Evolutionary conservation across 441 rosid genomes (phyloP), one percentile per base, ranked within the genome.

Genomic region (Macaranga tanarius): DNA sequence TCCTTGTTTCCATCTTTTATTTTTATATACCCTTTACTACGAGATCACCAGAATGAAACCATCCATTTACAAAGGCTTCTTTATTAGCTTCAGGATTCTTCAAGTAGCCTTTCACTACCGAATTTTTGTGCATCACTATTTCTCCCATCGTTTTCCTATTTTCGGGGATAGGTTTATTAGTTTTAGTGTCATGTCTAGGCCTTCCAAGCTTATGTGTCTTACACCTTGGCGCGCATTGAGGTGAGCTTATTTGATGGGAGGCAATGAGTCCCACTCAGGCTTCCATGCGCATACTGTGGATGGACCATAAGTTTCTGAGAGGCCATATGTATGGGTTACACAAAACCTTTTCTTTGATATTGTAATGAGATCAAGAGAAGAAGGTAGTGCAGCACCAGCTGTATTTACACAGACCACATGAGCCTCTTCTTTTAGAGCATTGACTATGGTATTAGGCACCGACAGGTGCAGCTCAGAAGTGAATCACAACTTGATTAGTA

Each of bases 141-240:
- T 91, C 97, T 69, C 99, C 98, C 1, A 90, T 75, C 0, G 97
- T 85, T 75, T 82, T 90, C 9, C 97, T 97, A 45, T 93, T 95
- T 10, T 94, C 85, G 0, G 95, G 90, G n/a, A 90, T 93, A 2
- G 92, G 89, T 62, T 91, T 68, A 78, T 85, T 84, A 0, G 90
- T 89, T 74, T 47, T 83, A 9, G 89, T 78, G 81, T 86, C 87
- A 95, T 87, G 8, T 95, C 96, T 13, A 95, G 87, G 61, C 79
- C 81, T 76, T 95, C 99, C 87, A 91, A 73, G 72, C 89, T 82
- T 63, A 80, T 74, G 73, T 83, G 90, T 22, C 88, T 84, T 0
- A 95, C 95, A 26, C 99, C 99, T 70, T 95, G 99, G 65, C 98
- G 96, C 2, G 98, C 90, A 68, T 91, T 95, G 50, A 95, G 87